phyloP scores from a whole-genome alignment of 169 alveolate genomes.

The Blepharisma undulans region DNA sequence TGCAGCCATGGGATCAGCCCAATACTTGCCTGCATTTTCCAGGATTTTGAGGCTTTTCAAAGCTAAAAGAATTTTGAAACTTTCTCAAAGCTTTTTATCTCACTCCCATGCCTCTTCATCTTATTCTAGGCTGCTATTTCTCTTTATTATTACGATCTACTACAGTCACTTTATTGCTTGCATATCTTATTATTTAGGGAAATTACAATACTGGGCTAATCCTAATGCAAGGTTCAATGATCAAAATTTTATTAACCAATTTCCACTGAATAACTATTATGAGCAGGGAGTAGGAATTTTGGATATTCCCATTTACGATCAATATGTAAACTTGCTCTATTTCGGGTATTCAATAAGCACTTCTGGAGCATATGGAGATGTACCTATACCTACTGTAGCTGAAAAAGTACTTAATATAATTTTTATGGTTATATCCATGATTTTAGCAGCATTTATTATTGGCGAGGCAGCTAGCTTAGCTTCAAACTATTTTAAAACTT shows the following conservation, averaged over 20 bases:
- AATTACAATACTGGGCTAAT: slow-evolving; percentile 35
- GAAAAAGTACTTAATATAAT: slow-evolving; percentile 46
- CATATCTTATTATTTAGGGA: slow-evolving; percentile 38
- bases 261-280: not conserved
- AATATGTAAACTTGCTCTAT: slow-evolving; percentile 46
- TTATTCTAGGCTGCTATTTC: slow-evolving; percentile 12
- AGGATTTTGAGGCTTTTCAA: slow-evolving; percentile 51
- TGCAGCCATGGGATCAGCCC: not conserved
- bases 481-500: slow-evolving; percentile 33
- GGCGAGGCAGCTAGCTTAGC: slow-evolving; percentile 60
- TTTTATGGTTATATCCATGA: slow-evolving; percentile 45
- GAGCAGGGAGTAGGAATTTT: not conserved
- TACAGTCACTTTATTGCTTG: slow-evolving; percentile 48
- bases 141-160: not conserved
- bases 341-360: slow-evolving; percentile 49
- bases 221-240: slow-evolving; percentile 37
- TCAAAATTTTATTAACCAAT: not conserved
- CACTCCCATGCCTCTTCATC: slow-evolving; percentile 36
- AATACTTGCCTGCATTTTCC: not conserved
- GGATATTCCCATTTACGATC: slow-evolving; percentile 39
- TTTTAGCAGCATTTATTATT: slow-evolving; percentile 51
- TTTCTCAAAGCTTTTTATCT: slow-evolving; percentile 23
- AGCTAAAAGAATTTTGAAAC: slow-evolving; percentile 27
- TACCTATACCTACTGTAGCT: slow-evolving; percentile 48
- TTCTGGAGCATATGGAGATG: slow-evolving; percentile 54